Percentiles rank a stretch among this genome's conserved stretches.
phyloP scores from a whole-genome alignment of 2,329 filamentous ascomycete genomes.

The Ceratocystis cubensis region DNA sequence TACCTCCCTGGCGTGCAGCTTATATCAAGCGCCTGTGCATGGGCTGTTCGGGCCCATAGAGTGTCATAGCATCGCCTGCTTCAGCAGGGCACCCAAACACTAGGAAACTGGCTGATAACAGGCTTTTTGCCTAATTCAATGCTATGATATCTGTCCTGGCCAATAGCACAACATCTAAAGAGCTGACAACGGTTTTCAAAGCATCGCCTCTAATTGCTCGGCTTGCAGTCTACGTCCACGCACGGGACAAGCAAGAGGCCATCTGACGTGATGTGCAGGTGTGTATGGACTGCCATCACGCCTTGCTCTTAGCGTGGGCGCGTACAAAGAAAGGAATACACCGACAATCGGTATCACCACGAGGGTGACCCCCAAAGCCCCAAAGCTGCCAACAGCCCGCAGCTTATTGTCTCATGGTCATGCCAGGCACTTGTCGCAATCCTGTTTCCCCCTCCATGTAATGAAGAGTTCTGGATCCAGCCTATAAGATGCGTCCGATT shows the following conservation, averaged over 20 bases:
- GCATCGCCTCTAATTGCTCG: neutral
- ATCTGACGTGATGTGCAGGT: neutral
- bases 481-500: constrained; percentile 1
- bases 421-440: neutral
- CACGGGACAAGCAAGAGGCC: neutral
- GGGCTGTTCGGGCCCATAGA: neutral
- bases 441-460: constrained; percentile 23
- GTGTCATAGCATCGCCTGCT: neutral
- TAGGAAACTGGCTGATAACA: constrained; percentile 3
- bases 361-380: neutral
- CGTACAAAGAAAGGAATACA: neutral
- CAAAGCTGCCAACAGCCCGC: neutral
- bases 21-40: neutral
- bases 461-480: neutral
- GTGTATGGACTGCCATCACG: neutral
- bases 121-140: constrained; percentile 4
- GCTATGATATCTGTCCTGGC: neutral
- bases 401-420: neutral
- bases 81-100: neutral
- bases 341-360: neutral
- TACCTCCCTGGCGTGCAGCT: constrained; percentile 10
- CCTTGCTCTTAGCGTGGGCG: neutral
- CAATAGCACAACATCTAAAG: constrained; percentile 3
- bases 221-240: neutral
- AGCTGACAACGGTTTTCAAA: constrained; percentile 6